Evolutionary conservation across 2,329 filamentous ascomycete species (phyloP).

Genomic region (Thelonectria blattea): DNA sequence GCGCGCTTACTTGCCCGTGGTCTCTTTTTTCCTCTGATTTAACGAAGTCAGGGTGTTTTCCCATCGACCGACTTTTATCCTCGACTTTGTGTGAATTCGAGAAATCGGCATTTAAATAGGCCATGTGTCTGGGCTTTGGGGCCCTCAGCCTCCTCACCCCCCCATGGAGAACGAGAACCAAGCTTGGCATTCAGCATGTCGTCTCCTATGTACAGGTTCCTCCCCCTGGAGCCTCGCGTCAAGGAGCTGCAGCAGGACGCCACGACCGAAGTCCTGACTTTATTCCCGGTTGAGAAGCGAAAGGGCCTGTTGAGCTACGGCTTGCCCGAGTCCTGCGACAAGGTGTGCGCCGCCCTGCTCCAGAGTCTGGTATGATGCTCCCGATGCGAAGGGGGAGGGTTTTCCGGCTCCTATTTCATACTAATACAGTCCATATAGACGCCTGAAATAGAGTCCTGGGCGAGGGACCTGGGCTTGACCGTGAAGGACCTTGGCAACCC

Average conservation of each 20-base stretch:
- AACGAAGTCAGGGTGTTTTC: not conserved
- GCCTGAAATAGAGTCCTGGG: constrained; percentile 34
- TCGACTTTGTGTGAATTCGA: too few relatives aligned
- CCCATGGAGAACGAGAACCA: constrained; percentile 11
- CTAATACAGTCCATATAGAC: constrained; percentile 13
- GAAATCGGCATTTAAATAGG: not conserved
- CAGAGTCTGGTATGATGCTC: constrained; percentile 31
- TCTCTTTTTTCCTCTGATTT: too few relatives aligned
- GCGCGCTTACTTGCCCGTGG: constrained; percentile 14
- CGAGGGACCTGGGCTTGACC: constrained; percentile 30
- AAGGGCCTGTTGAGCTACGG: constrained; percentile 35
- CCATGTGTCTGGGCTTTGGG: not conserved
- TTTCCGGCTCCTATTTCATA: not conserved
- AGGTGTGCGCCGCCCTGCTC: constrained; percentile 32
- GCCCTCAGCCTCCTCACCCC: not conserved
- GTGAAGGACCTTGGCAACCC: constrained; percentile 34
- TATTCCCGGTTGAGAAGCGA: constrained; percentile 35
- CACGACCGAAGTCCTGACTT: constrained; percentile 35
- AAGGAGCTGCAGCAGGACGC: constrained; percentile 36
- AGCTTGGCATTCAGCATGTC: constrained; percentile 29
- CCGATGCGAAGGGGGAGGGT: not conserved
- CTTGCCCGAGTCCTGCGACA: constrained; percentile 33
- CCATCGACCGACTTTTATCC: constrained; percentile 11
- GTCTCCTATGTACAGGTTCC: constrained; percentile 35
- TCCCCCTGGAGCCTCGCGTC: constrained; percentile 31